Conservation (phyloP, 2,329 filamentous ascomycete species). For the Drechslerella coelobrocha region DNA sequence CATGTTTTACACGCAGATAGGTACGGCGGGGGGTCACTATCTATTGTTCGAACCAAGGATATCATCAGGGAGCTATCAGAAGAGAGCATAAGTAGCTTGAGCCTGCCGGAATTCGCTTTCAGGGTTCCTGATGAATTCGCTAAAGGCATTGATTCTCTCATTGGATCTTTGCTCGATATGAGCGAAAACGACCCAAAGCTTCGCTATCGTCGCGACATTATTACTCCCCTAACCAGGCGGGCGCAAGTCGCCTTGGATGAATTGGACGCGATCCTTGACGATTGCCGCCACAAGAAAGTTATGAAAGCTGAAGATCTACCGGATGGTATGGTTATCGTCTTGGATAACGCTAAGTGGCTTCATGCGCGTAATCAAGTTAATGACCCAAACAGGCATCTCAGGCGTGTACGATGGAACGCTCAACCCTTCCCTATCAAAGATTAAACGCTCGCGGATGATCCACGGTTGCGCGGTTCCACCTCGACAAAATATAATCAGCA, state of each 20-base stretch:
- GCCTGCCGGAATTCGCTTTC: conserved; percentile 52
- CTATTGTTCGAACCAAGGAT: conserved; percentile 50
- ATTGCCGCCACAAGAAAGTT: conserved; percentile 51
- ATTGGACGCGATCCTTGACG: conserved; percentile 54
- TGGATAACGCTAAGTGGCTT: conserved; percentile 58
- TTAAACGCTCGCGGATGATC: too few relatives aligned
- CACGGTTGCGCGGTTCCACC: too few relatives aligned
- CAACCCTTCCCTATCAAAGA: conserved; percentile 27
- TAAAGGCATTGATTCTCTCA: conserved; percentile 54
- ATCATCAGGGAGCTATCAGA: conserved; percentile 50
- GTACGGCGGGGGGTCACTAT: conserved; percentile 53
- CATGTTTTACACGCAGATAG: conserved; percentile 55
- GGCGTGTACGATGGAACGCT: conserved; percentile 58
- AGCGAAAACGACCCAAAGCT: conserved; percentile 50
- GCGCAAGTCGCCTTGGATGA: conserved; percentile 56
- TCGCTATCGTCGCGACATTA: conserved; percentile 56
- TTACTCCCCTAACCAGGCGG: conserved; percentile 52
- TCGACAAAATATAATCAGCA: too few relatives aligned
- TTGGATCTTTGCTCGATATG: conserved; percentile 53
- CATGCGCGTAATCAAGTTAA: conserved; percentile 58
- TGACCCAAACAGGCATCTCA: conserved; percentile 57
- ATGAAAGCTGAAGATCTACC: conserved; percentile 55
- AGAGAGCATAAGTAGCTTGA: conserved; percentile 45
- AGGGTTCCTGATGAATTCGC: conserved; percentile 57
- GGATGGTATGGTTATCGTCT: conserved; percentile 56